Conservation (phyloP, 805 yeast genomes). For the Gaillardinia entomophila region DNA sequence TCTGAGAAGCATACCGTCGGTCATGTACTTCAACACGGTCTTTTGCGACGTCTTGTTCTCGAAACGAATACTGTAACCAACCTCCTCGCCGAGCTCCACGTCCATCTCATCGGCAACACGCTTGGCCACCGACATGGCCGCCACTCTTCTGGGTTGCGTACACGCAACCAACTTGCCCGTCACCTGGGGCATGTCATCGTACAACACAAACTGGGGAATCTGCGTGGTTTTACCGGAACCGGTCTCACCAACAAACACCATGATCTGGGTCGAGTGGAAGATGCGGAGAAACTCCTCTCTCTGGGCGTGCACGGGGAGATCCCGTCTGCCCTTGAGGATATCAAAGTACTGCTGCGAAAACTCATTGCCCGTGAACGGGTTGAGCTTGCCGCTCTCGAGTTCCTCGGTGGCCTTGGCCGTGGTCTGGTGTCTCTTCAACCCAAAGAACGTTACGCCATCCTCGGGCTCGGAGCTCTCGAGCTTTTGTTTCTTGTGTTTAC, state of each 20-base stretch:
- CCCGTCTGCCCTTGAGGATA: constrained; percentile 73
- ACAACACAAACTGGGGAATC: constrained; percentile 91
- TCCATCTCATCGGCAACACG: constrained; percentile 98
- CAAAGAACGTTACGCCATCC: constrained; percentile 61
- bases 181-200: constrained; percentile 89
- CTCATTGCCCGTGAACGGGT: constrained; percentile 73
- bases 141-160: constrained; percentile 96
- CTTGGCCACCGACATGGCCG: constrained; percentile 97
- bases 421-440: constrained; percentile 54
- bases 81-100: constrained; percentile 86
- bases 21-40: constrained; percentile 90
- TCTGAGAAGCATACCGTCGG: constrained; percentile 96
- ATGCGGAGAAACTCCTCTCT: constrained; percentile 80
- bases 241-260: constrained; percentile 98
- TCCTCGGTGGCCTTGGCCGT: constrained; percentile 56
- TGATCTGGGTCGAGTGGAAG: constrained; percentile 83
- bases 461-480: constrained; percentile 49
- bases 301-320: constrained; percentile 91
- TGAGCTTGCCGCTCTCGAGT: constrained; percentile 53
- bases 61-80: constrained; percentile 92
- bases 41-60: constrained; percentile 79
- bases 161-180: constrained; percentile 85
- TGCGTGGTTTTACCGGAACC: constrained; percentile 99
- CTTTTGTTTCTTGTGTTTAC: constrained; percentile 42
- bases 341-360: constrained; percentile 67